Conservation (phyloP, 139 green algal species). For the Haematococcus lacustris region DNA sequence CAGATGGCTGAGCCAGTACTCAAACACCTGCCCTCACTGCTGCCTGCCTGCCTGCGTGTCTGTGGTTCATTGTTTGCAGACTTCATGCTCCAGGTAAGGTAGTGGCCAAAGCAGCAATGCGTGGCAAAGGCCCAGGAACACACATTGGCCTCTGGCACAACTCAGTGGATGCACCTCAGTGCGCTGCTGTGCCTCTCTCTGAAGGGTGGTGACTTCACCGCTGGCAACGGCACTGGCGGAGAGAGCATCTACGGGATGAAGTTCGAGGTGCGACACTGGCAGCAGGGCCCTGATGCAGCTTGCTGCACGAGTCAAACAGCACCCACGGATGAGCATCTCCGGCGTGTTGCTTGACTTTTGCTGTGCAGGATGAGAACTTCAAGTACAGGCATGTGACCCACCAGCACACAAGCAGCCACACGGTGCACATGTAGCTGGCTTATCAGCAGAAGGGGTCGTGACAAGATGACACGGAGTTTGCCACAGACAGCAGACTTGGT, state of each 20-base stretch:
- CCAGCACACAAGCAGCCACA: not conserved
- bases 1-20: not conserved
- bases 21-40: not conserved
- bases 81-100: conserved; percentile 16
- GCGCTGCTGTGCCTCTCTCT: not conserved
- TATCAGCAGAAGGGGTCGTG: too few relatives aligned
- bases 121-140: not conserved
- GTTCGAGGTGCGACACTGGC: conserved; percentile 28
- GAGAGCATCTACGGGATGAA: conserved; percentile 77
- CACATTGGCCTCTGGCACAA: not conserved
- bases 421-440: too few relatives aligned
- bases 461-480: too few relatives aligned
- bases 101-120: not conserved
- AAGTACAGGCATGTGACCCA: conserved; percentile 60
- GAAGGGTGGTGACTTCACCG: conserved; percentile 84
- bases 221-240: conserved; percentile 56
- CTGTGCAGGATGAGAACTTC: conserved; percentile 73
- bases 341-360: not conserved
- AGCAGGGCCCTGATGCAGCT: not conserved
- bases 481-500: too few relatives aligned
- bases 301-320: not conserved
- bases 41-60: not conserved
- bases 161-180: not conserved
- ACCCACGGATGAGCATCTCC: not conserved
- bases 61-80: not conserved